A percentile compares a stretch with the other conserved stretches of the same genome.
Evolutionary conservation across 306 rosid genomes (phyloP).

Genomic region (Spatholobus suberectus): DNA sequence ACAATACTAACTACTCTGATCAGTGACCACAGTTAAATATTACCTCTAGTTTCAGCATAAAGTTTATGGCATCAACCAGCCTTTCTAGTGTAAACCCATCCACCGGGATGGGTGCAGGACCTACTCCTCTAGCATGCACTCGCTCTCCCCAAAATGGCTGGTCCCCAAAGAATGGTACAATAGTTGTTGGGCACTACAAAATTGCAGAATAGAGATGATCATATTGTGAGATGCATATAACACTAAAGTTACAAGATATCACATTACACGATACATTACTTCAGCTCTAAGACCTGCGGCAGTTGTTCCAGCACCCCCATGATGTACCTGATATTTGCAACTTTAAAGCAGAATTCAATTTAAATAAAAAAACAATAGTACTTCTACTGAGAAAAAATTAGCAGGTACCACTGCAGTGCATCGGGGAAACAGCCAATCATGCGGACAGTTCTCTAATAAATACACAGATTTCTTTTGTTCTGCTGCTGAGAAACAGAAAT

Average conservation of each 20-base stretch:
- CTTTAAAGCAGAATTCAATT: conserved; percentile 38
- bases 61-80: conserved; percentile 75
- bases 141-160: conserved; percentile 97
- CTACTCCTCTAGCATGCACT: conserved; percentile 85
- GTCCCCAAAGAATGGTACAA: conserved; percentile 95
- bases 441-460: conserved; percentile 90
- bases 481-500: conserved; percentile 66
- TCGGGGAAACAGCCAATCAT: conserved; percentile 92
- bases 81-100: conserved; percentile 69
- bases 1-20: conserved; percentile 19
- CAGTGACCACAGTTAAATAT: conserved; percentile 5
- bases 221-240: conserved; percentile 14
- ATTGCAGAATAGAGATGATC: conserved; percentile 29
- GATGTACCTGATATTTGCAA: conserved; percentile 76
- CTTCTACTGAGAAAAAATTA: conserved; percentile 14
- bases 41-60: conserved; percentile 91
- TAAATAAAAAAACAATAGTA: conserved; percentile 7
- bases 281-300: conserved; percentile 98
- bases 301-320: conserved; percentile 98
- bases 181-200: conserved; percentile 86
- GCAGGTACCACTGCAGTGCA: conserved; percentile 85
- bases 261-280: conserved; percentile 49
- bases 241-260: not conserved
- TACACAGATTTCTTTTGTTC: conserved; percentile 65
- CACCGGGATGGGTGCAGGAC: conserved; percentile 87